Conservation (phyloP, 2,329 filamentous ascomycete genomes). For the Trichoderma semiorbis region DNA sequence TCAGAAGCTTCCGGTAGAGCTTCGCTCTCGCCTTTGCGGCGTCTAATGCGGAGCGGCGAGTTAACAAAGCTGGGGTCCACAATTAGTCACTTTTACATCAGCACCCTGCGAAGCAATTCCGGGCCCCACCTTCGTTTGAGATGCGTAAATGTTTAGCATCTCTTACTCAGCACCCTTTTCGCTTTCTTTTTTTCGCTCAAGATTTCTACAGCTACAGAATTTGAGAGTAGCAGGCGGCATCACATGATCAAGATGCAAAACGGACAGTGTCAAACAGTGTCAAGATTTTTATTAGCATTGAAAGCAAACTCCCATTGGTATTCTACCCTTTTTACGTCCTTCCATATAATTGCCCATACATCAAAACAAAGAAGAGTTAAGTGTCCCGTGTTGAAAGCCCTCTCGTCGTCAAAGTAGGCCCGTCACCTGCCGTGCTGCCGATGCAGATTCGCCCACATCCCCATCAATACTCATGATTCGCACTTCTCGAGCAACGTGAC, state of each 20-base stretch:
- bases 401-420: background rate
- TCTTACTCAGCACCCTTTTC: background rate
- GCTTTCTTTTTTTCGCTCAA: background rate
- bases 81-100: slow-evolving; percentile 32
- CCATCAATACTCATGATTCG: background rate
- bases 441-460: background rate
- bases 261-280: background rate
- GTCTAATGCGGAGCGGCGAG: background rate
- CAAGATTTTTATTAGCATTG: background rate
- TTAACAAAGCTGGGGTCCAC: background rate
- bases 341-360: slow-evolving; percentile 17
- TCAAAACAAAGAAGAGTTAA: slow-evolving; percentile 16
- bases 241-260: background rate
- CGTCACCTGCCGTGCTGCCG: too few relatives aligned
- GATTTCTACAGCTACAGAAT: background rate
- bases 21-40: background rate
- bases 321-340: slow-evolving; percentile 17
- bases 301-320: slow-evolving; percentile 18
- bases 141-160: background rate
- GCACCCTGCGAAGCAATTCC: slow-evolving; percentile 14
- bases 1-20: background rate
- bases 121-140: background rate
- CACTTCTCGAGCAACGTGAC: background rate
- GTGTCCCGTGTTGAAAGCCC: background rate
- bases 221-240: background rate